Evolutionary conservation across 2,329 filamentous ascomycete species (phyloP).

Genomic region (Fusarium sp.): DNA sequence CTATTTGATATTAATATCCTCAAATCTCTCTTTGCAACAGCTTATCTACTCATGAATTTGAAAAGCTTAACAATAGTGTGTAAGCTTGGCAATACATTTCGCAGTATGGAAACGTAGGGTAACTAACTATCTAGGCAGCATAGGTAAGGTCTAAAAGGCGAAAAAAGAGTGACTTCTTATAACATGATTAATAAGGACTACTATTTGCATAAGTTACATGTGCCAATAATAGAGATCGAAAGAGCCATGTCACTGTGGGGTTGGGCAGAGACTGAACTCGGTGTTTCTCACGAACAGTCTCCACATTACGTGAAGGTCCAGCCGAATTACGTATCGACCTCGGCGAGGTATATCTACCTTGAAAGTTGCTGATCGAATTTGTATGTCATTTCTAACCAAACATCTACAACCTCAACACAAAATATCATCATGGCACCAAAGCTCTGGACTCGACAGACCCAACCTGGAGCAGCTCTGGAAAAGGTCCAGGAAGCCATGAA

Average conservation of each 20-base stretch:
- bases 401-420: neutral
- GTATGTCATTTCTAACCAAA: neutral
- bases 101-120: too few relatives aligned
- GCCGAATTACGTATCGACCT: constrained; percentile 17
- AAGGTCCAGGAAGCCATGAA: constrained; percentile 39
- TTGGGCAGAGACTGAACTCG: constrained; percentile 1
- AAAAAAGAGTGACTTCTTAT: too few relatives aligned
- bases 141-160: too few relatives aligned
- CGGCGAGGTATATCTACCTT: neutral
- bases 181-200: too few relatives aligned
- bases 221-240: too few relatives aligned
- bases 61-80: too few relatives aligned
- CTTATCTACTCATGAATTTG: too few relatives aligned
- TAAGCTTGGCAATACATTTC: too few relatives aligned
- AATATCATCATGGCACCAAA: constrained; percentile 28
- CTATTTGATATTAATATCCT: too few relatives aligned
- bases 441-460: constrained; percentile 28
- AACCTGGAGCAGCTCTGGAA: constrained; percentile 26
- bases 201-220: too few relatives aligned
- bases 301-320: constrained; percentile 32
- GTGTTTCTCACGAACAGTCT: constrained; percentile 9
- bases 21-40: too few relatives aligned
- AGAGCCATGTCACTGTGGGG: neutral
- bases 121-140: too few relatives aligned
- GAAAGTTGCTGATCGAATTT: constrained; percentile 6